These are phyloP conservation scores for Pneumocystis murina DNA, from an alignment of 1,139 yeast genomes.

Conservation along the genomic window DNA sequence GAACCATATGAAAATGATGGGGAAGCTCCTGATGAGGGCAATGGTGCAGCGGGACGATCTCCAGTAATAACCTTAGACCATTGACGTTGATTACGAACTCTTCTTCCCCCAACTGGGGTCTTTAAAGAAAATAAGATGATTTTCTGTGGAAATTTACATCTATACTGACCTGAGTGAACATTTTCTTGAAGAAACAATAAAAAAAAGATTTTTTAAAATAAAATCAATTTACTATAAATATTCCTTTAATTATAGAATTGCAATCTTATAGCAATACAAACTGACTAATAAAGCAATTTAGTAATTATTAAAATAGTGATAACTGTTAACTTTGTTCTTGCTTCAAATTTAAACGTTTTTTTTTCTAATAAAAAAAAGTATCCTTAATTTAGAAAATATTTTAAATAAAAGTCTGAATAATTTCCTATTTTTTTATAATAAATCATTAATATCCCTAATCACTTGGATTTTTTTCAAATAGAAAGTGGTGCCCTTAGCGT, in stretches of 20 bases:
- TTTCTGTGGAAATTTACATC: neutral
- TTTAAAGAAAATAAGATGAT: neutral
- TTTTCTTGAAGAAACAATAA: neutral
- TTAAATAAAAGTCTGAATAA: neutral
- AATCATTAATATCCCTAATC: neutral
- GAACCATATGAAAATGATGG: conserved; percentile 11
- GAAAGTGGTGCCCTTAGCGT: neutral
- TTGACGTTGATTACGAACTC: neutral
- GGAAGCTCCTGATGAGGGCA: neutral
- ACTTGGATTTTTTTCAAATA: neutral
- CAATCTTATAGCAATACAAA: neutral
- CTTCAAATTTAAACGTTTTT: neutral
- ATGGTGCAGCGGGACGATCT: neutral
- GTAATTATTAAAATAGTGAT: neutral
- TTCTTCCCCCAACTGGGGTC: neutral
- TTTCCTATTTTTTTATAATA: neutral
- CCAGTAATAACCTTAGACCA: neutral
- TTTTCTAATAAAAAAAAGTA: neutral
- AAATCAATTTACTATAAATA: neutral
- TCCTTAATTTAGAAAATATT: neutral
- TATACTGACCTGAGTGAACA: neutral
- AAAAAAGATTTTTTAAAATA: neutral
- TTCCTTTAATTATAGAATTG: neutral
- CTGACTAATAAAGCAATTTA: neutral
- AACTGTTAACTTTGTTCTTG: neutral